A percentile compares a stretch with the other conserved stretches of the same genome.
Evolutionary conservation across 2,329 filamentous ascomycete genomes (phyloP).

Genomic region (Fusarium sp.): DNA sequence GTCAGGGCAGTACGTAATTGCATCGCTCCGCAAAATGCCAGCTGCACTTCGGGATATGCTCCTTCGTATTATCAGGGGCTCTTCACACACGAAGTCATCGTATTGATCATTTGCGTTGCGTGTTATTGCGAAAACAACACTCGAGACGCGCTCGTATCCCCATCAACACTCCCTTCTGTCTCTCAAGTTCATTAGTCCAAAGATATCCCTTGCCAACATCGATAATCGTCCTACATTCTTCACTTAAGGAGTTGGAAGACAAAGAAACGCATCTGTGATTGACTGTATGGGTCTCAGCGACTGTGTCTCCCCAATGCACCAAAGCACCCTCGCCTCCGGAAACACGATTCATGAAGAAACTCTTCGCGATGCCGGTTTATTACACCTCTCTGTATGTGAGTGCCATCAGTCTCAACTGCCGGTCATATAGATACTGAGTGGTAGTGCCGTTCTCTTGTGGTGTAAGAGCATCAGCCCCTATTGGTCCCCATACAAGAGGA

Average conservation of each 20-base stretch:
- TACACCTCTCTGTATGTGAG: neutral
- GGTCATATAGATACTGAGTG: neutral
- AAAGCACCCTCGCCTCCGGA: neutral
- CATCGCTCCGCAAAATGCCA: neutral
- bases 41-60: neutral
- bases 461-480: neutral
- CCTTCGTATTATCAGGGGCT: neutral
- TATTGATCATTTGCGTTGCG: neutral
- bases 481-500: neutral
- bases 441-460: neutral
- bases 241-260: too few species aligned
- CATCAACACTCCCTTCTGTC: neutral
- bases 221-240: neutral
- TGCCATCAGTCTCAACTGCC: neutral
- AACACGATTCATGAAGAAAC: neutral
- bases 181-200: too few species aligned
- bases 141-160: neutral
- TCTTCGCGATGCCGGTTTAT: too few species aligned
- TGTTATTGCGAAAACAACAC: neutral
- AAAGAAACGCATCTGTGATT: too few species aligned
- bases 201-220: neutral
- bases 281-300: too few species aligned
- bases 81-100: too few species aligned
- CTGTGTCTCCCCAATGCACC: neutral
- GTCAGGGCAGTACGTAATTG: neutral